A percentile compares a stretch with the other conserved stretches of the same genome.
These are phyloP conservation scores for Daldinia concentrica DNA, from an alignment of 495 filamentous ascomycete species.

Conservation along the genomic window DNA sequence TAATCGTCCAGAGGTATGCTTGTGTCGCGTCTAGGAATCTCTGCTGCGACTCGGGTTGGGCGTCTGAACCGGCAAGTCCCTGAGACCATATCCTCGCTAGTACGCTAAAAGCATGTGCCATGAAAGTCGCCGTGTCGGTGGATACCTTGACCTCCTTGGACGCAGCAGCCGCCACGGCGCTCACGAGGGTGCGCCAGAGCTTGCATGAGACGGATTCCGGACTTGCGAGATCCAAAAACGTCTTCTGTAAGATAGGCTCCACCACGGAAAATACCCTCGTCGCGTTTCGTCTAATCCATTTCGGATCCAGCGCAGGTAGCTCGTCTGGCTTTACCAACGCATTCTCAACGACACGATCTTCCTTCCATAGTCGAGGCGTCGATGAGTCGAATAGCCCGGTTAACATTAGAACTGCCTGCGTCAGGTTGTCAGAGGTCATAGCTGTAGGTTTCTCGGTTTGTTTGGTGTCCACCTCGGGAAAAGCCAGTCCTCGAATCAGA, in stretches of 20 bases:
- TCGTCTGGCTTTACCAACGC: constrained; percentile 70
- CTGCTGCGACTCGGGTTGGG: constrained; percentile 37
- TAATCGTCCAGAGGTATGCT: constrained; percentile 67
- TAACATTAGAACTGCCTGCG: constrained; percentile 69
- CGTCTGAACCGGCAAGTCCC: constrained; percentile 42
- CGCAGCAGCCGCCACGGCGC: constrained; percentile 76
- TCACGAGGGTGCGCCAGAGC: constrained; percentile 76
- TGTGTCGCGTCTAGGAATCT: constrained; percentile 69
- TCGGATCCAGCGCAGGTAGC: constrained; percentile 79
- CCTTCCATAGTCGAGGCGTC: constrained; percentile 74
- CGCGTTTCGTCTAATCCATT: constrained; percentile 84
- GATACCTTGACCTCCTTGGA: constrained; percentile 92
- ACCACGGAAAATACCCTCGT: constrained; percentile 68
- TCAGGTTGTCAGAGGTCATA: constrained; percentile 39
- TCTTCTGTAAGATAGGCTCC: constrained; percentile 67
- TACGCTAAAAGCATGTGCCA: constrained; percentile 73
- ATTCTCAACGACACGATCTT: constrained; percentile 69
- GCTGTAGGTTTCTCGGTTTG: constrained; percentile 32
- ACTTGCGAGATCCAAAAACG: constrained; percentile 60
- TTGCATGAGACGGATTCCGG: constrained; percentile 59
- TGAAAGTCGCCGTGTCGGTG: constrained; percentile 78
- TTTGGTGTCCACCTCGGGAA: constrained; percentile 44
- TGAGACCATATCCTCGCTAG: constrained; percentile 73
- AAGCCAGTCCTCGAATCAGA: constrained; percentile 57
- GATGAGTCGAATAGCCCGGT: constrained; percentile 72